Evolutionary conservation across 495 filamentous ascomycete species (phyloP), one percentile per base, ranked within the genome.

Genomic region (Aspergillus incahuasiensis): DNA sequence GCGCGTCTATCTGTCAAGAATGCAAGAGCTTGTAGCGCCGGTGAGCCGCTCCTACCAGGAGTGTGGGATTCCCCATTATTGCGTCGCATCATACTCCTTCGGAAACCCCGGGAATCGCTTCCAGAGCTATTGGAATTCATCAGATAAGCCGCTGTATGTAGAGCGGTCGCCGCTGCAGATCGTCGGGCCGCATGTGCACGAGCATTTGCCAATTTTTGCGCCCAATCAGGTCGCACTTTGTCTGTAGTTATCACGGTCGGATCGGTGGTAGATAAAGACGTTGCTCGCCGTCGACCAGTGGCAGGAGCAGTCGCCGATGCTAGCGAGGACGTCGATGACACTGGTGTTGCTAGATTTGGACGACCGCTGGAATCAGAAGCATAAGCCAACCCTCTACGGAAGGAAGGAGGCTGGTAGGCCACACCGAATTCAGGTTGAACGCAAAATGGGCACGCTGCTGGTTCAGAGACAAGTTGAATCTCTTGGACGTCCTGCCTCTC

Each of bases 391-490:
- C 94, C 94, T 48, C 91, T 79, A 22, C 91, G 86, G 75, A 96
- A 98, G 15, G 89, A 82, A 5, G 94, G 92, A 11, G 90, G 79
- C 16, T 91, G 83, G 64, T 96, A 98, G 0, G 90, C 95, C 6
- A 97, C 86, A 47, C 94, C 94, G 68, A 98, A 96, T 55, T 98
- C 91, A 1, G 91, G 85, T 64, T 94, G 89, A 3, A 91, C 89
- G 68, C 94, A 98, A 73, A 97, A 98, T 0, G 94, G 94, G 68
- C 94, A 98, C 21, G 85, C 83, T n/a, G 94, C 88, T 8, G 92
- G 86, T 57, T 97, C 94, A 12, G 90, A 96, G 1, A 97, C 84
- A 18, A 98, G 76, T 54, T 85, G 76, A 8, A 86, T 82, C 62
- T 88, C 77, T 61, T 77, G 61, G 65, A 73, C 71, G 30, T 73